Percentiles rank a stretch among this genome's conserved stretches.
phyloP scores from a whole-genome alignment of 2,329 filamentous ascomycete genomes.

The Sarocladium brachiariae region DNA sequence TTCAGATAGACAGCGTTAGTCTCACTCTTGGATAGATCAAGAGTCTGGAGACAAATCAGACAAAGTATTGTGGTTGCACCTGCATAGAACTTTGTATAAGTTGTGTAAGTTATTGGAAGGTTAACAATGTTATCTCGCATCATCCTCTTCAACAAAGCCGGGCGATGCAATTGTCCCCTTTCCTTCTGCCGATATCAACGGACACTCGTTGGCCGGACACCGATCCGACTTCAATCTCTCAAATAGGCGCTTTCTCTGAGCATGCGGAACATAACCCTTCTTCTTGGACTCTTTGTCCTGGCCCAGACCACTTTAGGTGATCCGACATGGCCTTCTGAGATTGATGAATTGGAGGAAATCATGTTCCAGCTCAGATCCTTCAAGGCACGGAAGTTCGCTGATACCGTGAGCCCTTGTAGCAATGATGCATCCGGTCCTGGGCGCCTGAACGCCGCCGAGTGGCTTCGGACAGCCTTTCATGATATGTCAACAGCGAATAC shows the following conservation, averaged over 20 bases:
- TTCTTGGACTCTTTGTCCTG: slow-evolving; percentile 31
- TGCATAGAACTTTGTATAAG: no score
- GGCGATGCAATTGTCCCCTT: no score
- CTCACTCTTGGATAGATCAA: neutral
- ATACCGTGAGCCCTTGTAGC: slow-evolving; percentile 49
- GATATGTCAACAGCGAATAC: slow-evolving; percentile 52
- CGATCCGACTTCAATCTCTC: no score
- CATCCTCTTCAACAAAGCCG: no score
- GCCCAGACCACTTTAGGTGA: slow-evolving; percentile 31
- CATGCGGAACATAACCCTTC: slow-evolving; percentile 17
- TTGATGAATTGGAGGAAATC: slow-evolving; percentile 51
- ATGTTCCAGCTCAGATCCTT: slow-evolving; percentile 53
- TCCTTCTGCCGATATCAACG: no score
- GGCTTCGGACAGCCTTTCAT: slow-evolving; percentile 55
- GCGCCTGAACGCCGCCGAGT: slow-evolving; percentile 53
- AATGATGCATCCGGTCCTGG: slow-evolving; percentile 46
- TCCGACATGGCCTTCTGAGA: slow-evolving; percentile 53
- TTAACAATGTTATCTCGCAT: no score
- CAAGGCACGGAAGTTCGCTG: slow-evolving; percentile 47
- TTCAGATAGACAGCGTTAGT: no score
- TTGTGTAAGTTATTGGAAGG: no score
- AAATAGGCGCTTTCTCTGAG: neutral
- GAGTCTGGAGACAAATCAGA: no score
- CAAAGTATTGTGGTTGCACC: no score
- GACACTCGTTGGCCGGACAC: no score